Conservation (phyloP, 208 protist species). For the Angomonas deanei region DNA sequence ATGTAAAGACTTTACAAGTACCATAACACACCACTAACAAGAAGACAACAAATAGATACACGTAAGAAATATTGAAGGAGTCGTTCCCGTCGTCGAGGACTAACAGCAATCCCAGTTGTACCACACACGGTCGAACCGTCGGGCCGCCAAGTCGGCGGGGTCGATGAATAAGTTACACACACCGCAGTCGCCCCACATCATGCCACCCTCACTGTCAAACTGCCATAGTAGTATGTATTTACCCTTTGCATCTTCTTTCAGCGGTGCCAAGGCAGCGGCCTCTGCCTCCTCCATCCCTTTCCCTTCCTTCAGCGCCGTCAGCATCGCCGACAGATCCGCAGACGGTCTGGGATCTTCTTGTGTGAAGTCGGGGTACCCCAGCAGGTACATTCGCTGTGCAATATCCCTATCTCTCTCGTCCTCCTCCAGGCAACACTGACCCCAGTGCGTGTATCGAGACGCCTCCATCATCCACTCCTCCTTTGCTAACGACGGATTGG, state of each 20-base stretch:
- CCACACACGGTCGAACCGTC: neutral
- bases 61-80: too few species aligned
- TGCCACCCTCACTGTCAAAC: neutral
- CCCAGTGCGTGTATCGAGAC: neutral
- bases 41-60: neutral
- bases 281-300: neutral
- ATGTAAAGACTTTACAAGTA: neutral
- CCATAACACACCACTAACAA: neutral
- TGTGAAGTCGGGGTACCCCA: constrained; percentile 16
- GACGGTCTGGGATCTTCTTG: constrained; percentile 11
- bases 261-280: neutral
- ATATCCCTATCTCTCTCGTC: neutral
- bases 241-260: neutral
- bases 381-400: neutral
- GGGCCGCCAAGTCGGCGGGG: constrained; percentile 1
- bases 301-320: neutral
- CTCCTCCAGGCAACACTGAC: neutral
- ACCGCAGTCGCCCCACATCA: constrained; percentile 20
- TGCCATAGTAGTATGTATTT: constrained; percentile 11
- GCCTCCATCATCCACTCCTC: neutral
- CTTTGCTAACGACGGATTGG: neutral
- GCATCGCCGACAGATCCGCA: neutral
- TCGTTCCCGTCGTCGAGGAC: too few species aligned
- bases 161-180: constrained; percentile 16
- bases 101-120: constrained; percentile 1